Conservation (phyloP, 2,329 filamentous ascomycete species). For the Colletotrichum liriopes region DNA sequence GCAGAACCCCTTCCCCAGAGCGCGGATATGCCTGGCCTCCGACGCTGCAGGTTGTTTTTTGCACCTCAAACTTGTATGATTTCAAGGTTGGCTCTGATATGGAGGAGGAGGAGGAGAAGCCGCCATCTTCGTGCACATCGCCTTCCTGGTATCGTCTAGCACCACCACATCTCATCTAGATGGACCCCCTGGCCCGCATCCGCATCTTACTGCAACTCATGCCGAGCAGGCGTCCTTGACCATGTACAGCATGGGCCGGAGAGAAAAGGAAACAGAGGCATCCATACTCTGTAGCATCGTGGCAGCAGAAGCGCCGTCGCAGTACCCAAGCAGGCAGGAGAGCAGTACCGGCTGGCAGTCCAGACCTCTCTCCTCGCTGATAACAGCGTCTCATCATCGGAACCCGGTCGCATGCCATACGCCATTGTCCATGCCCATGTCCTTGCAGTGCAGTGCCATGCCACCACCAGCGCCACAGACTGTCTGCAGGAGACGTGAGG, state of each 20-base stretch:
- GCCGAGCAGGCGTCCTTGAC: background rate
- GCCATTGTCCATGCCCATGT: slow-evolving; percentile 6
- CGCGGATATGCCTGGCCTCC: background rate
- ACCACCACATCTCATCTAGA: background rate
- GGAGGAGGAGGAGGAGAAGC: background rate
- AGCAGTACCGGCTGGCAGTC: background rate
- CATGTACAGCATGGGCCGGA: background rate
- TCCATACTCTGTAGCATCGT: slow-evolving; percentile 5
- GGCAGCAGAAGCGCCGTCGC: slow-evolving; percentile 3
- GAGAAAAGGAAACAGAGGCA: background rate
- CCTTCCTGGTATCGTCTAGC: background rate
- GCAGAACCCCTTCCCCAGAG: background rate
- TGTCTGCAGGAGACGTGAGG: background rate
- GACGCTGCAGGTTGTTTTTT: background rate
- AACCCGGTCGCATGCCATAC: slow-evolving; percentile 24
- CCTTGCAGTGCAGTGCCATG: background rate
- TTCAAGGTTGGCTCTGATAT: background rate
- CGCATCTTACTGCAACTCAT: slow-evolving; percentile 3
- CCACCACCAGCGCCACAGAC: slow-evolving; percentile 1
- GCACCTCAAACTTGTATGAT: background rate
- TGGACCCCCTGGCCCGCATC: background rate
- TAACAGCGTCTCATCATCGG: slow-evolving; percentile 42
- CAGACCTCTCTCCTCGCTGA: slow-evolving; percentile 21
- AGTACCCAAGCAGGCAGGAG: background rate
- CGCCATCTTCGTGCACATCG: background rate